These are phyloP conservation scores for Digitaria exilis DNA, from an alignment of 202 grass and related monocot genomes.

Conservation along the genomic window DNA sequence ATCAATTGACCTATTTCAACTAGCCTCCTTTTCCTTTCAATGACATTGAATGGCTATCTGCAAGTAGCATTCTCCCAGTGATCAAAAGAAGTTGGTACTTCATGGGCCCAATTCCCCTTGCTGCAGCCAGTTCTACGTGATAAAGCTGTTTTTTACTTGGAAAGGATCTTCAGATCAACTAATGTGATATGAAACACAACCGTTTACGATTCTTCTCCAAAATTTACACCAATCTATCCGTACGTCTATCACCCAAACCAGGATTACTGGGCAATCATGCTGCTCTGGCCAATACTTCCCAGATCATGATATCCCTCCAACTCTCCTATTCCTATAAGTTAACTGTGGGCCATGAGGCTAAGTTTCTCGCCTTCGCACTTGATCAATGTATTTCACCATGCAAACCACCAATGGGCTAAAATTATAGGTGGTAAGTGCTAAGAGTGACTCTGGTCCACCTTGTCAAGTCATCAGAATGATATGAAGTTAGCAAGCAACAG, in stretches of 20 bases:
- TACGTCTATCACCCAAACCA: constrained; percentile 38
- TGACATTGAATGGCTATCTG: constrained; percentile 36
- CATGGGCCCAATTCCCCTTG: constrained; percentile 37
- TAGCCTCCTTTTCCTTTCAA: constrained; percentile 40
- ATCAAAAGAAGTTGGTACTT: constrained; percentile 29
- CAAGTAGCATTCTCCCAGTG: constrained; percentile 33
- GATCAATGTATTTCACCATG: constrained; percentile 22
- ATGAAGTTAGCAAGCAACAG: constrained; percentile 28
- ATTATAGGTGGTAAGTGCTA: constrained; percentile 38
- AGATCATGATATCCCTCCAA: constrained; percentile 26
- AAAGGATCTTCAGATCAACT: constrained; percentile 46
- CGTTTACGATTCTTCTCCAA: constrained; percentile 34
- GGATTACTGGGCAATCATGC: constrained; percentile 23
- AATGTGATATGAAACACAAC: constrained; percentile 34
- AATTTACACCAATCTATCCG: constrained; percentile 39
- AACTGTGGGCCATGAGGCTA: constrained; percentile 38
- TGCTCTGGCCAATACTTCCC: constrained; percentile 43
- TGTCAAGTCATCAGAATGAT: constrained; percentile 30
- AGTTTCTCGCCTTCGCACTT: constrained; percentile 22
- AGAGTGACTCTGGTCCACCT: constrained; percentile 20
- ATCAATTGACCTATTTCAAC: constrained; percentile 42
- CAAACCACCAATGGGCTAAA: constrained; percentile 26
- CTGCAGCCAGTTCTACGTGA: constrained; percentile 30
- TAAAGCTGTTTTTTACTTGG: constrained; percentile 43
- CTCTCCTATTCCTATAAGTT: constrained; percentile 45